phyloP scores from a whole-genome alignment of 2,329 filamentous ascomycete species.

The Cordyceps fumosorosea region DNA sequence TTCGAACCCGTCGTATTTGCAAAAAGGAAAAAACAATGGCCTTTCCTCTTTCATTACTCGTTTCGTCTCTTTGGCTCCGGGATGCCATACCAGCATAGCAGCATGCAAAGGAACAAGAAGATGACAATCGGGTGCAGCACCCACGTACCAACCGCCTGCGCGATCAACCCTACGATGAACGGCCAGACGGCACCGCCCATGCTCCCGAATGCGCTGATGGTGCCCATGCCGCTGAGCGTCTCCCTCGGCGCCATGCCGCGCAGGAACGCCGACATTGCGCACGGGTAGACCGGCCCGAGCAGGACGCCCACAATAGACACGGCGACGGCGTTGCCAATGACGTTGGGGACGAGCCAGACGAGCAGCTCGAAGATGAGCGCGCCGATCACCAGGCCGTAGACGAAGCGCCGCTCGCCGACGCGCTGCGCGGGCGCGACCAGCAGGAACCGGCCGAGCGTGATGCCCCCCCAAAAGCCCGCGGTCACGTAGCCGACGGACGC shows the following conservation, averaged over 20 bases:
- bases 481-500: constrained; percentile 73
- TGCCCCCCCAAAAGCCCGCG: constrained; percentile 64
- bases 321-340: constrained; percentile 63
- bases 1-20: not conserved
- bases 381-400: constrained; percentile 55
- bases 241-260: constrained; percentile 51
- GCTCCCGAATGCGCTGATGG: constrained; percentile 64
- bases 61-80: constrained; percentile 56
- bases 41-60: constrained; percentile 26
- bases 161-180: constrained; percentile 58
- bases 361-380: constrained; percentile 65
- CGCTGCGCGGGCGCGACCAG: constrained; percentile 60
- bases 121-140: constrained; percentile 63
- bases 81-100: constrained; percentile 56
- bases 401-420: constrained; percentile 64
- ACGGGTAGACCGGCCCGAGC: constrained; percentile 74
- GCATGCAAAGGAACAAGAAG: constrained; percentile 57
- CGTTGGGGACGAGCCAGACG: constrained; percentile 70
- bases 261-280: constrained; percentile 58
- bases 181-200: constrained; percentile 62
- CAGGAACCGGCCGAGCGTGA: constrained; percentile 68
- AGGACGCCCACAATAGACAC: constrained; percentile 66
- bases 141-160: constrained; percentile 55
- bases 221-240: constrained; percentile 56
- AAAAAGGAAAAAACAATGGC: no score